Evolutionary conservation across 1,284 basidiomycete genomes (phyloP), one percentile per base, ranked within the genome.

Genomic region (Cutaneotrichosporon sp.): DNA sequence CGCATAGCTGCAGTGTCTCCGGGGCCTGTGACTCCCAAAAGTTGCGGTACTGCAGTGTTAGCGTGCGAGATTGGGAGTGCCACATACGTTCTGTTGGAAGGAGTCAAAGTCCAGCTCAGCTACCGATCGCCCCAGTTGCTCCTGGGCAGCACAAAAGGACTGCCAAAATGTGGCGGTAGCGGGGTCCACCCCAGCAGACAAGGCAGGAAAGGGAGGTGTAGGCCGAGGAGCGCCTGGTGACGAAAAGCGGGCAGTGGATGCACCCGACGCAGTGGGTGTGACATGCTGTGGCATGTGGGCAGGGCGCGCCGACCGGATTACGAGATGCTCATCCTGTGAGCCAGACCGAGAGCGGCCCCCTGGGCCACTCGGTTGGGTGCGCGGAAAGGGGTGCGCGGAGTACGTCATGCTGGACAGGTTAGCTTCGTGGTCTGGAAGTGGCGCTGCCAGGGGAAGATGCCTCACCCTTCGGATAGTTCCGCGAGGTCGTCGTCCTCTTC

Each of bases 401-500:
- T 55, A 56, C 36, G 47, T 27, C 59, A 60, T 55, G 34, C 59
- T 56, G 43, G 38, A 43, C 34, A 24, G 38, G 54, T 50, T 24
- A 42, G 24, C 54, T 38, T 38, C 42, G 51, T 2, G 34, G 51
- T 53, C 56, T 46, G 47, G 42, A 52, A 33, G 51, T 38, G 34
- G 51, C 51, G 51, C 51, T 38, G 24, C 27, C 34, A 53, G 51
- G 51, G 51, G 51, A 16, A 53, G 24, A 25, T 24, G 49, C 59
- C 51, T 50, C 8, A 58, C 56, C 43, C 43, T 56, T 58, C 66
- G 1, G 58, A 62, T 6, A 67, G 42, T 14, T 67, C 60, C 4
- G 55, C 63, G n/a, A 67, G 67, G 33, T 75, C 72, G 20, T 72
- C 73, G n/a, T 72, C 73, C 18, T 72, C 72, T n/a, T 65, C 69